A percentile compares a stretch with the other conserved stretches of the same genome.
phyloP scores from a whole-genome alignment of 2,329 filamentous ascomycete genomes.

The Pezicula neosporulosa region DNA sequence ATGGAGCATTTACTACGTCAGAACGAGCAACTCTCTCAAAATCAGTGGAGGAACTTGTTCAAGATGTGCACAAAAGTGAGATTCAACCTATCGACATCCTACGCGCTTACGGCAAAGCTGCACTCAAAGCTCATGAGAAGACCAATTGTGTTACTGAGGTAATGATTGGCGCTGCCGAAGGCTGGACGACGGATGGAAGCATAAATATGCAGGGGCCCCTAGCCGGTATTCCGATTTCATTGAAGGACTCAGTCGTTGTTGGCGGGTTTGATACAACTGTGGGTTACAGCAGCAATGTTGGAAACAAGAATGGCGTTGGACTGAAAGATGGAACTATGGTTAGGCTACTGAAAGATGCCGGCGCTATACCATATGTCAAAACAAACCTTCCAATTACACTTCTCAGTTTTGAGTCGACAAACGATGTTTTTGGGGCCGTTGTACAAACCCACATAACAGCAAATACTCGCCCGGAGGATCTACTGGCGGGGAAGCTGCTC shows the following conservation, averaged over 20 bases:
- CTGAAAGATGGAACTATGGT: slow-evolving; percentile 73
- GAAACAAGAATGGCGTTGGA: slow-evolving; percentile 60
- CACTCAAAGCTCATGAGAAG: slow-evolving; percentile 76
- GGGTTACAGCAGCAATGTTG: slow-evolving; percentile 71
- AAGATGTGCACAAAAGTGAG: slow-evolving; percentile 68
- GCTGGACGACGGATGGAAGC: slow-evolving; percentile 57
- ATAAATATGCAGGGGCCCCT: slow-evolving; percentile 77
- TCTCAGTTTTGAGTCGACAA: slow-evolving; percentile 33
- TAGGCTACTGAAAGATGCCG: slow-evolving; percentile 77
- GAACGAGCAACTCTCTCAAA: slow-evolving; percentile 68
- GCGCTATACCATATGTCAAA: slow-evolving; percentile 89
- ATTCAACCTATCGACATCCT: slow-evolving; percentile 70
- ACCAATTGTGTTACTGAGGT: slow-evolving; percentile 91
- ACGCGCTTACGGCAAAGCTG: slow-evolving; percentile 82
- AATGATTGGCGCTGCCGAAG: slow-evolving; percentile 73
- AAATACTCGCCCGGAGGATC: slow-evolving; percentile 86
- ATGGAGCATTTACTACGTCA: slow-evolving; percentile 55
- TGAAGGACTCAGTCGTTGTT: slow-evolving; percentile 80
- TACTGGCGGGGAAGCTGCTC: slow-evolving; percentile 66
- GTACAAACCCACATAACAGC: slow-evolving; percentile 78
- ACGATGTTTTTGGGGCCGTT: slow-evolving; percentile 78
- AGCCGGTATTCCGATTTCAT: slow-evolving; percentile 79
- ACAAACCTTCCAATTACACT: slow-evolving; percentile 82
- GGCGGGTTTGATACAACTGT: slow-evolving; percentile 82
- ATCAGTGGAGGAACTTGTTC: slow-evolving; percentile 74